Evolutionary conservation across 2,329 filamentous ascomycete species (phyloP).

Genomic region (Trichophyton rubrum): DNA sequence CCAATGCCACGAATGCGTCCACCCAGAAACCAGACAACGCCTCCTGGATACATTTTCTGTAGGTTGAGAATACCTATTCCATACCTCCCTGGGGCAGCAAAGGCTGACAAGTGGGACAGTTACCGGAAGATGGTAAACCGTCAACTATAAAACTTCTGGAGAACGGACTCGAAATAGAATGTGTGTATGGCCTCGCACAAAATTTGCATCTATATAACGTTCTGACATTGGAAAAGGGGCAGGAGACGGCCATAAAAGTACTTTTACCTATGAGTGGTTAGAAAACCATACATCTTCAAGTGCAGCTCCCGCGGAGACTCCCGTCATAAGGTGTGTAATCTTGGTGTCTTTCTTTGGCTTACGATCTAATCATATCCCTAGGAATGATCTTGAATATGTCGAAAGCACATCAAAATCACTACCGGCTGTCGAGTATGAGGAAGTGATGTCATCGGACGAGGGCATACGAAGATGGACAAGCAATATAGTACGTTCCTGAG

Average conservation of each 20-base stretch:
- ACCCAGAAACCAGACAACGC: conserved; percentile 58
- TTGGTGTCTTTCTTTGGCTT: background rate
- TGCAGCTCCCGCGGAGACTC: background rate
- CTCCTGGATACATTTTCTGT: conserved; percentile 52
- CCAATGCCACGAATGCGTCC: conserved; percentile 53
- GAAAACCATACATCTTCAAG: conserved; percentile 27
- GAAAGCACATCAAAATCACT: conserved; percentile 30
- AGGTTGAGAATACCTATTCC: background rate
- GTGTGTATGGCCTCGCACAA: conserved; percentile 26
- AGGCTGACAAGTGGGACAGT: background rate
- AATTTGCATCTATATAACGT: background rate
- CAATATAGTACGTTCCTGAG: conserved; percentile 36
- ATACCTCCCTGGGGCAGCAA: background rate
- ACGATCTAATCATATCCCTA: conserved; percentile 2
- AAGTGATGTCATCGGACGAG: conserved; percentile 46
- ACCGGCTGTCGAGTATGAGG: conserved; percentile 48
- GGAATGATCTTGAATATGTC: conserved; percentile 9
- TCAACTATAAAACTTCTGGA: conserved; percentile 22
- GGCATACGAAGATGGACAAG: conserved; percentile 51
- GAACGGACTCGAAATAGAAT: conserved; percentile 37
- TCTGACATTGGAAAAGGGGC: conserved; percentile 40
- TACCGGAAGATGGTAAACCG: conserved; percentile 23
- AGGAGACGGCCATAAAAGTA: conserved; percentile 54
- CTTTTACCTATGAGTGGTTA: conserved; percentile 54
- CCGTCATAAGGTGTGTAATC: conserved; percentile 4